Base-by-base conservation (phyloP, 805 yeast species). In the Wickerhamiella qilinensis region DNA sequence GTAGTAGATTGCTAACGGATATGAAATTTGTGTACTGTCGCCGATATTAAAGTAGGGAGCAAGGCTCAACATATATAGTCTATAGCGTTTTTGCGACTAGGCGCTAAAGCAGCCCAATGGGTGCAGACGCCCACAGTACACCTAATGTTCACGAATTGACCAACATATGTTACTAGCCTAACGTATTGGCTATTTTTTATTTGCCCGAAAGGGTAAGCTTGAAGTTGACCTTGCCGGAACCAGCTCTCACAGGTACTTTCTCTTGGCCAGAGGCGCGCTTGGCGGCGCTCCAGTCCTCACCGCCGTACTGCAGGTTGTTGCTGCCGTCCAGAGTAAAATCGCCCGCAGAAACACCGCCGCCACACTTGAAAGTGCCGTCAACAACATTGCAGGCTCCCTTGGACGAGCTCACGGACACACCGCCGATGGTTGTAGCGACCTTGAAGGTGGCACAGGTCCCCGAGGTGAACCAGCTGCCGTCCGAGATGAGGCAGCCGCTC, bases 361-460 rank as follows among this genome's bases (percentile, higher is more conserved):
- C 56, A 42, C 72, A 67, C 3, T 41, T 28, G 40, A 58, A 46
- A 25, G 27, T 57, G 34, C 49, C 62, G 44, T 44, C 56, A 43
- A 41, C 50, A 38, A 49, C 50, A 41, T 55, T 77, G 60, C 96
- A 86, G 43, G 63, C 69, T 0, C 96, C 96, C 49, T 69, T 73
- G 30, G 82, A 71, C 1, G 91, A 69, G 43, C 66, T 66, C 33
- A 86, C 52, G 41, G 73, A 69, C 49, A 72, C 69, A n/a, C 91
- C 91, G 3, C 91, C 91, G 56, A 73, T 73, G 24, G 78, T 71
- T 38, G 73, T 67, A 24, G 57, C 51, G 20, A 80, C 49, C 20
- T 65, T 65, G 59, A 67, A 86, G 4, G 78, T 73, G 3, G 95
- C 97, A 57, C 96, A 88, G 0, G 91, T 73, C 1, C 95, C 95